These are phyloP conservation scores for Stipa capillata DNA, from an alignment of 176 grass and related monocot genomes.

Conservation along the genomic window DNA sequence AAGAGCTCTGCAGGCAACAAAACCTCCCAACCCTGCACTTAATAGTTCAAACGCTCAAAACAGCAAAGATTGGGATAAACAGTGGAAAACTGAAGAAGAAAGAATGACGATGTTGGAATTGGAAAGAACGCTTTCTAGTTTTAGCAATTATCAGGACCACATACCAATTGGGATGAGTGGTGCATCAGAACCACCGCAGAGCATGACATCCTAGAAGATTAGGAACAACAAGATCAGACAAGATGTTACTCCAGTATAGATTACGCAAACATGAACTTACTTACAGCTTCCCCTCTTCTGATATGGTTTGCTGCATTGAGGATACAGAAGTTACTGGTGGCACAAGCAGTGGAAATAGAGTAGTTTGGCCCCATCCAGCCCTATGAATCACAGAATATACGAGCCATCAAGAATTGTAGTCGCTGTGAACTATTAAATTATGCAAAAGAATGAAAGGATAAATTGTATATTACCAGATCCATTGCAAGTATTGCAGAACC, in stretches of 20 bases:
- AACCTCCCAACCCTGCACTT: constrained; percentile 82
- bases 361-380: constrained; percentile 99
- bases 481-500: constrained; percentile 99
- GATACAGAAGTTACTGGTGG: constrained; percentile 99
- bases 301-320: constrained; percentile 98
- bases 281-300: constrained; percentile 89
- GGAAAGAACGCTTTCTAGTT: background rate
- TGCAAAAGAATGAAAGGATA: background rate
- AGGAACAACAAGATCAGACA: constrained; percentile 14
- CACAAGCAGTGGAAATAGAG: constrained; percentile 99
- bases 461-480: constrained; percentile 68
- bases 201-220: constrained; percentile 86
- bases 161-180: constrained; percentile 90
- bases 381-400: constrained; percentile 34
- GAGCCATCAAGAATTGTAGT: background rate
- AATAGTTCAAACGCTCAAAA: constrained; percentile 13
- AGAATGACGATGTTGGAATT: background rate
- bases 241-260: background rate
- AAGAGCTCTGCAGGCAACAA: constrained; percentile 98
- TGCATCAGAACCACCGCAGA: constrained; percentile 99
- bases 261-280: constrained; percentile 9
- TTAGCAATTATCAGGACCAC: constrained; percentile 6
- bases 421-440: background rate
- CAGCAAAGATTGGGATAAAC: background rate
- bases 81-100: background rate